Base-by-base conservation (phyloP, 2,329 filamentous ascomycete genomes). In the Trichophyton schoenleinii region DNA sequence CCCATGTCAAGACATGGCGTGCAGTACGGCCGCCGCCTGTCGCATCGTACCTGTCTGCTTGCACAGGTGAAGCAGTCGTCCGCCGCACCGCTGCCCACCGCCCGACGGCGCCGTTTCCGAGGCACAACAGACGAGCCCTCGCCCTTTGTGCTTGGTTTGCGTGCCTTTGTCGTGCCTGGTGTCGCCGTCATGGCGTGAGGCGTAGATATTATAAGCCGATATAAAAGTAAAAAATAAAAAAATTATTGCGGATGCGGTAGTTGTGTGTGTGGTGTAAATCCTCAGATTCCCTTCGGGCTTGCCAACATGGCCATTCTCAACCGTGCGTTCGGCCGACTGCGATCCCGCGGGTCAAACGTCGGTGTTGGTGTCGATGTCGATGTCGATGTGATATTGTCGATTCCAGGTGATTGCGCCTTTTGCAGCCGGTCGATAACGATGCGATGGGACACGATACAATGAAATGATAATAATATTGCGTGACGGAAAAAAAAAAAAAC, bases 31-130 rank as follows among this genome's bases (percentile, higher is more conserved):
- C 92, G 83, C 71, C 90, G 85, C 68, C 92, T 86, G 76, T 97
- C 92, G 78, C 92, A 99, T 74, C 89, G 88, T 65, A 87, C 81
- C 68, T 85, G 86, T 71, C 88, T 84, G 77, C 91, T 94, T 67
- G 86, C 83, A 78, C 92, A 99, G 49, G 91, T 86, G 73, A 96
- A 96, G 81, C 92, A 99, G 75, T 97, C 92, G 74, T 95, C 91
- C 53, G 89, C 85, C 63, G 92, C 92, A 70, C 92, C 92, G 65
- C 89, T 91, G 59, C 89, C 87, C 20, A 90, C 88, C 20, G 91
- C 89, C 77, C 91, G 85, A 81, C 91, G 88, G 78, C 91, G 87
- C 71, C 91, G 85, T 80, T 96, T 79, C 44, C 76, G 73, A n/a
- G 75, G 71, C 28, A 69, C 67, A n/a, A 69, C 63, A 25, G 69